Evolutionary conservation across 2,329 filamentous ascomycete species (phyloP).

Genomic region (Phyllosticta citriasiana): DNA sequence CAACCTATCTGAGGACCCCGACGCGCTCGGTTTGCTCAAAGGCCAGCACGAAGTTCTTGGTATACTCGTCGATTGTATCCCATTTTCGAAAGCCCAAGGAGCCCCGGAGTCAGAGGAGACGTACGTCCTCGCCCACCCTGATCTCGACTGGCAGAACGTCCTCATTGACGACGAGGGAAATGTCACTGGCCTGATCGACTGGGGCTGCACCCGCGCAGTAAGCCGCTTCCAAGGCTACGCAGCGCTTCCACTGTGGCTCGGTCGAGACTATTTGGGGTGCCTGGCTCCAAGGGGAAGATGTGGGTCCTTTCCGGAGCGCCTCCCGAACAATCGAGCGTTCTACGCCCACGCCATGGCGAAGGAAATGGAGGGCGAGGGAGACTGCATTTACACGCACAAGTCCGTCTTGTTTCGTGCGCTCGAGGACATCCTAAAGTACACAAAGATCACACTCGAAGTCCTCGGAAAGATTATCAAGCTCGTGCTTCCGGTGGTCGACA

Average conservation of each 20-base stretch:
- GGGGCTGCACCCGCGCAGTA: slow-evolving; percentile 9
- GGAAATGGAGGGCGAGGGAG: not conserved
- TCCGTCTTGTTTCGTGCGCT: not conserved
- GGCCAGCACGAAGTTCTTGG: not conserved
- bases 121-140: slow-evolving; percentile 15
- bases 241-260: not conserved
- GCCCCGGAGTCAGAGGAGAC: slow-evolving; percentile 6
- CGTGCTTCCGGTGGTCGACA: not conserved
- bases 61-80: not conserved
- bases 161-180: slow-evolving; percentile 11
- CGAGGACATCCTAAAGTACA: not conserved
- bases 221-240: not conserved
- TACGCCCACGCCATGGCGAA: not conserved
- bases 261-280: not conserved
- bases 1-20: not conserved
- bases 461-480: not conserved
- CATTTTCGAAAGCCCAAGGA: not conserved
- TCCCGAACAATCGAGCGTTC: not conserved
- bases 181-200: slow-evolving; percentile 17
- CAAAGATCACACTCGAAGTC: not conserved
- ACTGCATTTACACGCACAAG: not conserved
- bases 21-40: not conserved
- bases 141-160: slow-evolving; percentile 19
- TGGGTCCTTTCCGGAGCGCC: not conserved
- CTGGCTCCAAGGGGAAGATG: not conserved